phyloP scores from a whole-genome alignment of 2,329 filamentous ascomycete genomes.

The Pseudogymnoascus sp. region DNA sequence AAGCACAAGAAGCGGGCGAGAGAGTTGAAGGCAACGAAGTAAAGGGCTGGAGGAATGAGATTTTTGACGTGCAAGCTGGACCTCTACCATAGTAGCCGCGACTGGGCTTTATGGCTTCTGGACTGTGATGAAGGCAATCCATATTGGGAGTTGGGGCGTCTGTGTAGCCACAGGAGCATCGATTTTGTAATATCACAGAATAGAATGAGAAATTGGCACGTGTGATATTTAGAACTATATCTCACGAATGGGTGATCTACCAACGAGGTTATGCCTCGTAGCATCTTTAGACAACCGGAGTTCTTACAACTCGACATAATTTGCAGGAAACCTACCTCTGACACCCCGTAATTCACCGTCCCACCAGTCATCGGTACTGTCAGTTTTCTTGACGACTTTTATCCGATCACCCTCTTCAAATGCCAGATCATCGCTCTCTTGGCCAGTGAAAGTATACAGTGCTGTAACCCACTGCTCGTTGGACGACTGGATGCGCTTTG shows the following conservation, averaged over 20 bases:
- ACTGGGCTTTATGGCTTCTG: neutral
- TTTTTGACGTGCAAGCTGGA: conserved; percentile 51
- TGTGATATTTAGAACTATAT: neutral
- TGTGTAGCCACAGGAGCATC: neutral
- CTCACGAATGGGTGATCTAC: neutral
- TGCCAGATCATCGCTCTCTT: conserved; percentile 59
- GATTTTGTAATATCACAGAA: neutral
- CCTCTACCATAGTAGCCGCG: conserved; percentile 6
- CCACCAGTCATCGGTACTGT: conserved; percentile 82
- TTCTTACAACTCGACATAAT: conserved; percentile 43
- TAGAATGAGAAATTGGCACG: neutral
- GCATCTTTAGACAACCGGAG: neutral
- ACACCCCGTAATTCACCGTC: conserved; percentile 63
- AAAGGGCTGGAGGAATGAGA: conserved; percentile 65
- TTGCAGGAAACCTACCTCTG: conserved; percentile 70
- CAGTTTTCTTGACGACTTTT: conserved; percentile 67
- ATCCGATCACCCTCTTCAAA: conserved; percentile 75
- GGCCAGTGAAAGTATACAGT: conserved; percentile 65
- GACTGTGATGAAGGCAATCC: neutral
- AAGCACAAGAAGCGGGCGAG: conserved; percentile 61
- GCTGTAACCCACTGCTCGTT: conserved; percentile 56
- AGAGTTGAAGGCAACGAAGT: conserved; percentile 59
- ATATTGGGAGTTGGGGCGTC: neutral
- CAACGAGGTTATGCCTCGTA: neutral
- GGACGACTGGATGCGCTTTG: conserved; percentile 45